A percentile compares a stretch with the other conserved stretches of the same genome.
phyloP scores from a whole-genome alignment of 768 basidiomycete species.

The Favolaschia claudopus region DNA sequence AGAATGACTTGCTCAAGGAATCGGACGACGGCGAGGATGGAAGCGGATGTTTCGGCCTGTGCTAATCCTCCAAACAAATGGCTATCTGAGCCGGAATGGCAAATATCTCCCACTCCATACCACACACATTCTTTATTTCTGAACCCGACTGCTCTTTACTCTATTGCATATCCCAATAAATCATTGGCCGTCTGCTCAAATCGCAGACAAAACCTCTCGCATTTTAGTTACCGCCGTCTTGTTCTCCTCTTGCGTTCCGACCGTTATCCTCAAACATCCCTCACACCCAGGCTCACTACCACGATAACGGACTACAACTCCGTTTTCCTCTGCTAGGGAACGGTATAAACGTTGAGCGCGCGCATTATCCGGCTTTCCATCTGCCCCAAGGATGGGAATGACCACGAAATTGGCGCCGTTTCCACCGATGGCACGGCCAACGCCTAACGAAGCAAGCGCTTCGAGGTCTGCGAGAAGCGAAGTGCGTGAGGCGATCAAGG shows the following conservation, averaged over 20 bases:
- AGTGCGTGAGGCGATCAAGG: slow-evolving; percentile 65
- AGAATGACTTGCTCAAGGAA: background rate
- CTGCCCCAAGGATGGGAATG: slow-evolving; percentile 71
- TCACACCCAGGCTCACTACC: slow-evolving; percentile 87
- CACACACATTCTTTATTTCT: too few species aligned
- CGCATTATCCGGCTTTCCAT: slow-evolving; percentile 59
- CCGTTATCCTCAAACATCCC: slow-evolving; percentile 88
- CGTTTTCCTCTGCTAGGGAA: slow-evolving; percentile 81
- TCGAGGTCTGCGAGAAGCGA: slow-evolving; percentile 60
- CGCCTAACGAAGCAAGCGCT: slow-evolving; percentile 54
- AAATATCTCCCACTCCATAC: too few species aligned
- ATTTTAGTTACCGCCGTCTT: slow-evolving; percentile 62
- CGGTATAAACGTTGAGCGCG: slow-evolving; percentile 77
- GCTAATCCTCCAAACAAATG: background rate
- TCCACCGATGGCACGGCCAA: slow-evolving; percentile 77
- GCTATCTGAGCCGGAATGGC: too few species aligned
- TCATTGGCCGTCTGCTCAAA: slow-evolving; percentile 9
- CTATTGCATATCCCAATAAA: too few species aligned
- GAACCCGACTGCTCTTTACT: too few species aligned
- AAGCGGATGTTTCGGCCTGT: background rate
- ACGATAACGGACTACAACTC: slow-evolving; percentile 90
- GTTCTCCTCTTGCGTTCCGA: slow-evolving; percentile 88
- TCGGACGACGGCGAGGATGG: background rate
- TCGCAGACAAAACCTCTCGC: slow-evolving; percentile 48
- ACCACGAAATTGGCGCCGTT: slow-evolving; percentile 93